These are phyloP conservation scores for Myxozyma monticola DNA, from an alignment of 805 yeast species.

Conservation along the genomic window DNA sequence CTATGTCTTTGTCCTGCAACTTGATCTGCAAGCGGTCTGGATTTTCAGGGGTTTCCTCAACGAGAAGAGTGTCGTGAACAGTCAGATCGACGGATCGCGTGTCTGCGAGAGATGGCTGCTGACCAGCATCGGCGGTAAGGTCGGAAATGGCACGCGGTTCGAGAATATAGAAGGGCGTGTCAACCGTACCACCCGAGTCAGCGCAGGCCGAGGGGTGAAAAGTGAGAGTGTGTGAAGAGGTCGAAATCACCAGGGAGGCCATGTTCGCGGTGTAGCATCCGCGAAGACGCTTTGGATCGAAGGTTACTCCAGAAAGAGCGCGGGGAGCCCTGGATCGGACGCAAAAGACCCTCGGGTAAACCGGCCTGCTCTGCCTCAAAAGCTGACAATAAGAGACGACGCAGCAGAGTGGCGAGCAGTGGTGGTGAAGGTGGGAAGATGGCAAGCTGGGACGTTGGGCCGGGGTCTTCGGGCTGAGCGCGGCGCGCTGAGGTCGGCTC, in stretches of 20 bases:
- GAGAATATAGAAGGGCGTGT: constrained; percentile 19
- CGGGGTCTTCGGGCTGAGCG: too few relatives aligned
- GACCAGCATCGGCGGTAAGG: neutral
- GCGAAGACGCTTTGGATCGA: too few relatives aligned
- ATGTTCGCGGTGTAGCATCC: too few relatives aligned
- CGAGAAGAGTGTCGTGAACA: constrained; percentile 23
- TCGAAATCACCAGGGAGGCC: constrained; percentile 12
- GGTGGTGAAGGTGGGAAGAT: too few relatives aligned
- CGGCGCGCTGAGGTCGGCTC: too few relatives aligned
- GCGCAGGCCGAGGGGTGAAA: constrained; percentile 14
- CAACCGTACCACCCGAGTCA: constrained; percentile 14
- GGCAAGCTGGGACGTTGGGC: too few relatives aligned
- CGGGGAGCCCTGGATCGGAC: too few relatives aligned
- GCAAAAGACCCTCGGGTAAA: too few relatives aligned
- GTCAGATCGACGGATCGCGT: constrained; percentile 16
- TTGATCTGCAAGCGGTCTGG: constrained; percentile 13
- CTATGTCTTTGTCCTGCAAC: constrained; percentile 18
- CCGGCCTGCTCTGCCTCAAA: too few relatives aligned
- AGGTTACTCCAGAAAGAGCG: too few relatives aligned
- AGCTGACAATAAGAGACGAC: too few relatives aligned
- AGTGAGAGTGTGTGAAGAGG: constrained; percentile 21
- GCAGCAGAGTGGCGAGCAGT: too few relatives aligned
- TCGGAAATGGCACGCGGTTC: neutral
- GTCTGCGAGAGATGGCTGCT: neutral
- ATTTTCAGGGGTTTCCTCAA: constrained; percentile 16